phyloP scores from a whole-genome alignment of 345 rosid genomes.

The Salix koriyanagi region DNA sequence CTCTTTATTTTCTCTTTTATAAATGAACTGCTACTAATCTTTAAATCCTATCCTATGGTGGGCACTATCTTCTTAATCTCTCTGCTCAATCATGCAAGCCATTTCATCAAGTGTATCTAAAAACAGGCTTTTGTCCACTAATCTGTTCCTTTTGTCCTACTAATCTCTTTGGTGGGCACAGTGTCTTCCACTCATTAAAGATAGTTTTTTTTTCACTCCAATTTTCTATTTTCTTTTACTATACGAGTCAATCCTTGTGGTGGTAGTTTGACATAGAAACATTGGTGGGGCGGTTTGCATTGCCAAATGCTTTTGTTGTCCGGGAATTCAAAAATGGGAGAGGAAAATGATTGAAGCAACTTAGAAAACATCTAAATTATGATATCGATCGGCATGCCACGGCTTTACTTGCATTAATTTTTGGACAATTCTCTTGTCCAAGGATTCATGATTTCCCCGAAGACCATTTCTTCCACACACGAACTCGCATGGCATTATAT shows the following conservation, averaged over 20 bases:
- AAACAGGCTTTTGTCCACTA: conserved; percentile 23
- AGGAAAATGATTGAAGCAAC: not conserved
- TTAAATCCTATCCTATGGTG: conserved; percentile 12
- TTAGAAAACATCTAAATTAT: not conserved
- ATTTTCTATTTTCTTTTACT: not conserved
- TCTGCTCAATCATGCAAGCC: conserved; percentile 6
- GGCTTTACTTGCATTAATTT: not conserved
- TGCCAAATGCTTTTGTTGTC: not conserved
- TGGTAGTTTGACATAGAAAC: conserved; percentile 18
- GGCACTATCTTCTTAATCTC: conserved; percentile 16
- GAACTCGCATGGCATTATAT: not conserved
- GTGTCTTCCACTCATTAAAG: conserved; percentile 32
- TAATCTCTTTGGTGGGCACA: conserved; percentile 25
- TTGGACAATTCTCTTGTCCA: not conserved
- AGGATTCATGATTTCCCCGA: not conserved
- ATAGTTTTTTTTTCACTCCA: not conserved
- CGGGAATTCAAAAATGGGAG: not conserved
- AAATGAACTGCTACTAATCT: too few relatives aligned
- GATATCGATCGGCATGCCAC: not conserved
- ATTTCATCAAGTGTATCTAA: conserved; percentile 1
- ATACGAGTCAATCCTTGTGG: not conserved
- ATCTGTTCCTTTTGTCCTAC: not conserved
- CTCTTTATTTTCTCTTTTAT: too few relatives aligned
- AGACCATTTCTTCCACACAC: not conserved
- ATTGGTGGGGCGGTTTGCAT: conserved; percentile 34